A percentile compares a stretch with the other conserved stretches of the same genome.
Conservation (phyloP, 176 grass and related monocot genomes). For the bread wheat (Triticum aestivum) region IWGSC_CS_RefSeq_v2.1 NC_057814.1:461408349-461408848, state of each 20-base stretch:
- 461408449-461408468: not conserved
- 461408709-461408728: not conserved
- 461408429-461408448: not conserved
- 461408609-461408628: conserved; percentile 24
- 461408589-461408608: not conserved
- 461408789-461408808: conserved; percentile 9
- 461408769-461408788: not conserved
- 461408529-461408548: conserved; percentile 1
- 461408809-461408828: not conserved
- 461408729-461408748: not conserved
- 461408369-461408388: not conserved
- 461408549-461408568: not conserved
- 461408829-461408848: not conserved
- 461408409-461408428: not conserved
- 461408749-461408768: not conserved
- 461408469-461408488: not conserved
- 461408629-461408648: not conserved
- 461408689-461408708: not conserved
- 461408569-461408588: not conserved
- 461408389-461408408: not conserved
- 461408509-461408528: not conserved
- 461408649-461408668: not conserved
- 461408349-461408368: not conserved
- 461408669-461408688: not conserved
- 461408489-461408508: not conserved